A percentile compares a stretch with the other conserved stretches of the same genome.
Evolutionary conservation across 2,329 filamentous ascomycete genomes (phyloP).

Genomic region (Penicillium occitanis): DNA sequence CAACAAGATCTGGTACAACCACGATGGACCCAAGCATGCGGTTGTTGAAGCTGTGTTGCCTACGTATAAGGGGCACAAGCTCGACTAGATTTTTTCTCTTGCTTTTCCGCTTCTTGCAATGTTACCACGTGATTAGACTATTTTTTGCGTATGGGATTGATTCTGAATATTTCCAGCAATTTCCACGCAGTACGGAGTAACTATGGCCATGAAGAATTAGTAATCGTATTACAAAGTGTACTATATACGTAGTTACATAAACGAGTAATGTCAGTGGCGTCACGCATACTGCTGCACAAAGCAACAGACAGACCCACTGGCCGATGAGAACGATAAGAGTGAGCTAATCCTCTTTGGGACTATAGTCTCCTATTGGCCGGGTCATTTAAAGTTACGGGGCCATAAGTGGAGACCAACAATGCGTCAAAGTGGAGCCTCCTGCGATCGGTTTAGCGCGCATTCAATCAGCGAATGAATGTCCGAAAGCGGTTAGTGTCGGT

Average conservation of each 20-base stretch:
- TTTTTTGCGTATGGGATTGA: neutral
- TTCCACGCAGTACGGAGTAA: neutral
- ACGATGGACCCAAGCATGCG: neutral
- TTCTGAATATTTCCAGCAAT: neutral
- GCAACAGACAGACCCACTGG: neutral
- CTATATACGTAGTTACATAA: neutral
- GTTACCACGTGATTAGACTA: neutral
- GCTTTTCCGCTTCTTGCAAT: neutral
- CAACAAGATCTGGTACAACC: slow-evolving; percentile 28
- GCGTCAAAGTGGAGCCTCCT: neutral
- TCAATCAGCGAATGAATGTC: neutral
- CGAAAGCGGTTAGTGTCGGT: neutral
- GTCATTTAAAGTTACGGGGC: neutral
- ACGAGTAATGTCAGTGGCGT: neutral
- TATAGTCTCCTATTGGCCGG: slow-evolving; percentile 12
- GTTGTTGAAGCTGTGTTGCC: neutral
- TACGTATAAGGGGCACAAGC: neutral
- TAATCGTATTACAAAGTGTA: neutral
- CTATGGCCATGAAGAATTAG: neutral
- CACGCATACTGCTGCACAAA: neutral
- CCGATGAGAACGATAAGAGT: neutral
- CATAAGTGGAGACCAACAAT: neutral
- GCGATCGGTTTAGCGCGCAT: neutral
- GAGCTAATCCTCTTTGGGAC: neutral
- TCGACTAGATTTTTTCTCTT: neutral